Percentiles rank a stretch among this genome's conserved stretches.
These are phyloP conservation scores for Cystobasidiaceae sp. DNA, from an alignment of 1,284 basidiomycete species.

Conservation along the genomic window DNA sequence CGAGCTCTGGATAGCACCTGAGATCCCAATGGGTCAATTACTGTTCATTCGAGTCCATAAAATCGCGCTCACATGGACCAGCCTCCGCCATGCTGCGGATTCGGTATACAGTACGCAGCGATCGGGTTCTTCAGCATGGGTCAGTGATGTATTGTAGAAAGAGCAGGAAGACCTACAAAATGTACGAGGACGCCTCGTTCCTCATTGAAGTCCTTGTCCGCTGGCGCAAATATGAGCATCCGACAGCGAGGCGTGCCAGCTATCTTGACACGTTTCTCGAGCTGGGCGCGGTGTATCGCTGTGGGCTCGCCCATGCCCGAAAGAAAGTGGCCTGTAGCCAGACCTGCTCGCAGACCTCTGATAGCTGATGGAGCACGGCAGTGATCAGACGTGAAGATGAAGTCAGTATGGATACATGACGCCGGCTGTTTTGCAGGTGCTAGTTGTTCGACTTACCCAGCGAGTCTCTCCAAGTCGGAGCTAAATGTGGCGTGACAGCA, in stretches of 20 bases:
- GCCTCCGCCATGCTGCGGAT: slow-evolving; percentile 21
- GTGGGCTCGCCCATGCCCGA: background rate
- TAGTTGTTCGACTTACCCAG: background rate
- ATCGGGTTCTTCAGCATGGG: too few relatives aligned
- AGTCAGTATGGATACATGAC: background rate
- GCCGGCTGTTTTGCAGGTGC: background rate
- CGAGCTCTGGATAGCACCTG: slow-evolving; percentile 25
- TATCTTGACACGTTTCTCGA: slow-evolving; percentile 2
- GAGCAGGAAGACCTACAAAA: background rate
- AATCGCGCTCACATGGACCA: slow-evolving; percentile 16
- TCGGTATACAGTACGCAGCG: too few relatives aligned
- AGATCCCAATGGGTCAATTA: background rate
- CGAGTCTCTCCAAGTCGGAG: slow-evolving; percentile 25
- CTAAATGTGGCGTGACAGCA: slow-evolving; percentile 6
- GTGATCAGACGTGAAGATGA: background rate
- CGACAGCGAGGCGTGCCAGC: slow-evolving; percentile 7
- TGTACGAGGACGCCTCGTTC: slow-evolving; percentile 21
- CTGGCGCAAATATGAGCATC: slow-evolving; percentile 12
- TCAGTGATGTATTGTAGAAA: background rate
- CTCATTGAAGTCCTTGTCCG: background rate
- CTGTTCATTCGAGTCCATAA: background rate
- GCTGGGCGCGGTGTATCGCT: slow-evolving; percentile 2
- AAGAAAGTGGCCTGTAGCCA: slow-evolving; percentile 7
- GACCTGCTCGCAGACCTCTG: background rate
- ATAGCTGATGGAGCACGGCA: background rate